A percentile compares a stretch with the other conserved stretches of the same genome.
These are phyloP conservation scores for Helianthus tuberosus DNA, from an alignment of 129 eudicot genomes.

Conservation along the genomic window DNA sequence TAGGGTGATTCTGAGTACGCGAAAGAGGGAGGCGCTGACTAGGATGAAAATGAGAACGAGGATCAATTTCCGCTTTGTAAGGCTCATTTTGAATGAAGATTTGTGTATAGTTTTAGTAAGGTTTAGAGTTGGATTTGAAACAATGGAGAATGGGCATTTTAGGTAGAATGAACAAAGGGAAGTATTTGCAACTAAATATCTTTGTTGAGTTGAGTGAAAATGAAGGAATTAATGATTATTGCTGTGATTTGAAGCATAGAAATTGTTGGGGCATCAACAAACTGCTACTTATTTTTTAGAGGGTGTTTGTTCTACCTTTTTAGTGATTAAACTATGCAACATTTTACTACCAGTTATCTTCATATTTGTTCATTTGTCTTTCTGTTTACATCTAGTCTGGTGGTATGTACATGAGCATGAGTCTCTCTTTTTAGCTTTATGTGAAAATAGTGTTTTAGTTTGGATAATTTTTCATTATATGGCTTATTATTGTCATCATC, in stretches of 20 bases:
- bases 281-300: neutral
- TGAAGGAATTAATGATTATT: constrained; percentile 50
- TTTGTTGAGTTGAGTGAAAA: constrained; percentile 44
- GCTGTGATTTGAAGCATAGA: constrained; percentile 58
- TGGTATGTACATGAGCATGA: too few species aligned
- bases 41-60: constrained; percentile 57
- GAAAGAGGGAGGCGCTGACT: constrained; percentile 48
- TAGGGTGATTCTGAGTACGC: constrained; percentile 53
- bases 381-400: neutral
- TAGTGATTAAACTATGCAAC: neutral
- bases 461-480: too few species aligned
- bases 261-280: constrained; percentile 28
- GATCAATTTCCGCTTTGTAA: constrained; percentile 51
- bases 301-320: neutral
- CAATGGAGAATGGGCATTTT: constrained; percentile 45
- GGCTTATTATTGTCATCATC: too few species aligned
- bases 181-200: constrained; percentile 15
- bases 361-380: neutral
- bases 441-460: too few species aligned
- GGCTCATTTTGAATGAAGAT: constrained; percentile 32
- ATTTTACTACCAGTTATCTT: neutral
- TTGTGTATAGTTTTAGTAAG: constrained; percentile 14
- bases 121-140: constrained; percentile 9
- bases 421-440: too few species aligned
- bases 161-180: constrained; percentile 29